These are phyloP conservation scores for Metschnikowia arizonensis DNA, from an alignment of 805 yeast genomes.

Conservation along the genomic window DNA sequence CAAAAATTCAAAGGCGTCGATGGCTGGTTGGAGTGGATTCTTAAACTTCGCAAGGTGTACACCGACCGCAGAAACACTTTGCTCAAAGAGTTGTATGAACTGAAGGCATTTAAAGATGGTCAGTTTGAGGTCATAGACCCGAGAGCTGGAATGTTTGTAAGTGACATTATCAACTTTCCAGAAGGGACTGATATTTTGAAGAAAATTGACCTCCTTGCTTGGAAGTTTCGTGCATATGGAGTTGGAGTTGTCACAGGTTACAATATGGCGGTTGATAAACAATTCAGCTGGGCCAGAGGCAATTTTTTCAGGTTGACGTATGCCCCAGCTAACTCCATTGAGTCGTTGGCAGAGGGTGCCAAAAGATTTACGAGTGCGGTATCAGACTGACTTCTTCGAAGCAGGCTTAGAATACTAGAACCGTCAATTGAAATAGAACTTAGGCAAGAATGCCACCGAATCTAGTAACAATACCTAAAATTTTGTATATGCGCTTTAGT, in stretches of 20 bases:
- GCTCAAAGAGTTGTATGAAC: constrained; percentile 16
- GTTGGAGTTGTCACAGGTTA: constrained; percentile 15
- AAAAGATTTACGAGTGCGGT: constrained; percentile 13
- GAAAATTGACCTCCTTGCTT: constrained; percentile 11
- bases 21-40: constrained; percentile 48
- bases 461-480: neutral
- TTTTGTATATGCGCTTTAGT: too few relatives aligned
- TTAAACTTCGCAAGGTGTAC: constrained; percentile 45
- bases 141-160: constrained; percentile 25
- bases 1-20: constrained; percentile 19
- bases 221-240: constrained; percentile 16
- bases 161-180: constrained; percentile 15
- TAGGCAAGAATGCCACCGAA: too few relatives aligned
- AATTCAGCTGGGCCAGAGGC: constrained; percentile 12
- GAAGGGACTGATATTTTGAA: constrained; percentile 8
- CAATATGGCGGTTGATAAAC: constrained; percentile 20
- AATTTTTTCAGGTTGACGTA: constrained; percentile 20
- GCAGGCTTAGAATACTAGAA: constrained; percentile 11
- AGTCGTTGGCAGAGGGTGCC: constrained; percentile 12
- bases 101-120: constrained; percentile 20
- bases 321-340: constrained; percentile 28
- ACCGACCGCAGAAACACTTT: constrained; percentile 39
- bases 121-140: constrained; percentile 22
- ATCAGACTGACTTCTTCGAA: constrained; percentile 14
- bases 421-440: neutral